These are phyloP conservation scores for Fusarium oxysporum DNA, from an alignment of 2,329 filamentous ascomycete species.

Conservation along the genomic window DNA sequence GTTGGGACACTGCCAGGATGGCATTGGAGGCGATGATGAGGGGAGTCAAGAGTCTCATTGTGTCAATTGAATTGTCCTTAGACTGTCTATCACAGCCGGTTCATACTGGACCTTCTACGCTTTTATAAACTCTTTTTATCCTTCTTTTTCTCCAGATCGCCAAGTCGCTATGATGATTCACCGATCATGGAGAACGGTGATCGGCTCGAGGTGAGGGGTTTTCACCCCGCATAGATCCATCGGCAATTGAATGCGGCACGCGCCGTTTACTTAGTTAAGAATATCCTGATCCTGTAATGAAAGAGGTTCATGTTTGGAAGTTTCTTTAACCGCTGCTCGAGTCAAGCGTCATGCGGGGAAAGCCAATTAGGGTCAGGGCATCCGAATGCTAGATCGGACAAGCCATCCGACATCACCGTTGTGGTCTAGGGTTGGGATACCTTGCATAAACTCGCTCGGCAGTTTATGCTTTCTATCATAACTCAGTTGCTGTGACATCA, in stretches of 20 bases:
- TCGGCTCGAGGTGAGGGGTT: conserved; percentile 22
- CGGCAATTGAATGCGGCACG: conserved; percentile 31
- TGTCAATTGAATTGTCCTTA: neutral
- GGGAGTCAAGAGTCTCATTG: conserved; percentile 21
- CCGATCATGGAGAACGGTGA: neutral
- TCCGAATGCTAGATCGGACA: neutral
- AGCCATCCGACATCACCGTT: neutral
- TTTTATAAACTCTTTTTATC: neutral
- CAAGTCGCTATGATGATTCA: conserved; percentile 1
- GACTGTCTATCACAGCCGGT: fast-evolving
- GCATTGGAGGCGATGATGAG: conserved; percentile 2
- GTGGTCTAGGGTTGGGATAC: neutral
- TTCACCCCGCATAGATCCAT: conserved; percentile 13
- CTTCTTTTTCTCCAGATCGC: neutral
- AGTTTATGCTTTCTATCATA: neutral
- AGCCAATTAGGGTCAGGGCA: neutral
- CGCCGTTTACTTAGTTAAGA: neutral
- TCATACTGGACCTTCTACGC: neutral
- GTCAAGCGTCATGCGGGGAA: neutral
- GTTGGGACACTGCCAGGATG: conserved; percentile 18
- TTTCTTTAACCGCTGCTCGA: neutral
- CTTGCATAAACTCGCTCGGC: neutral
- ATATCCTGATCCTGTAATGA: neutral
- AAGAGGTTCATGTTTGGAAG: neutral
- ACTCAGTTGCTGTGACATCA: neutral